These are phyloP conservation scores for Trichoderma lentiforme DNA, from an alignment of 2,329 filamentous ascomycete species.

Conservation along the genomic window DNA sequence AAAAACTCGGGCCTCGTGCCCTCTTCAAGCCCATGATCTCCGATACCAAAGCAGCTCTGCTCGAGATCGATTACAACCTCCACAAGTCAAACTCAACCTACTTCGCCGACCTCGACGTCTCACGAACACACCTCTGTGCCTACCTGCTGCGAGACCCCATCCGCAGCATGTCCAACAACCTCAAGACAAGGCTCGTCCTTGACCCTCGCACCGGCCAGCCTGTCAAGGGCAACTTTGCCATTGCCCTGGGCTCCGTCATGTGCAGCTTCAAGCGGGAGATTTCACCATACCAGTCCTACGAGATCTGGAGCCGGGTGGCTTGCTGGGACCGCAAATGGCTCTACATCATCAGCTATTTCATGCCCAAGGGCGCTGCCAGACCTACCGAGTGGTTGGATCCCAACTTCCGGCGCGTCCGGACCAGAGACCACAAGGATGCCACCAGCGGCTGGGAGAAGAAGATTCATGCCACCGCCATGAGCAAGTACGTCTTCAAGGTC, in stretches of 20 bases:
- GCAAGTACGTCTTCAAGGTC: slow-evolving; percentile 81
- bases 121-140: slow-evolving; percentile 75
- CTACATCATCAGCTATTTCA: slow-evolving; percentile 71
- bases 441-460: slow-evolving; percentile 55
- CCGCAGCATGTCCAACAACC: slow-evolving; percentile 48
- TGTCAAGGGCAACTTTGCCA: slow-evolving; percentile 52
- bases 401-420: slow-evolving; percentile 41
- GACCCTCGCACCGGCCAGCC: slow-evolving; percentile 47
- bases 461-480: slow-evolving; percentile 68
- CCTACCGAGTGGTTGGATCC: slow-evolving; percentile 53
- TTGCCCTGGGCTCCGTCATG: slow-evolving; percentile 69
- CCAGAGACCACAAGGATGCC: slow-evolving; percentile 37
- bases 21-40: slow-evolving; percentile 72
- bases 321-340: slow-evolving; percentile 81
- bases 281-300: slow-evolving; percentile 63
- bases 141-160: slow-evolving; percentile 62
- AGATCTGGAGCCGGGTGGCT: slow-evolving; percentile 69
- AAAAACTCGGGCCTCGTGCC: slow-evolving; percentile 54
- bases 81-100: slow-evolving; percentile 85
- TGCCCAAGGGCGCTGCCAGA: slow-evolving; percentile 57
- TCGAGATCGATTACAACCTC: slow-evolving; percentile 83
- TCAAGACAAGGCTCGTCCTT: slow-evolving; percentile 46
- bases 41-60: slow-evolving; percentile 61
- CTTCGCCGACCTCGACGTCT: slow-evolving; percentile 81
- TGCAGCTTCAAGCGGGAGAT: slow-evolving; percentile 75